These are phyloP conservation scores for Yamadazyma endophytica DNA, from an alignment of 805 yeast species.

Conservation along the genomic window DNA sequence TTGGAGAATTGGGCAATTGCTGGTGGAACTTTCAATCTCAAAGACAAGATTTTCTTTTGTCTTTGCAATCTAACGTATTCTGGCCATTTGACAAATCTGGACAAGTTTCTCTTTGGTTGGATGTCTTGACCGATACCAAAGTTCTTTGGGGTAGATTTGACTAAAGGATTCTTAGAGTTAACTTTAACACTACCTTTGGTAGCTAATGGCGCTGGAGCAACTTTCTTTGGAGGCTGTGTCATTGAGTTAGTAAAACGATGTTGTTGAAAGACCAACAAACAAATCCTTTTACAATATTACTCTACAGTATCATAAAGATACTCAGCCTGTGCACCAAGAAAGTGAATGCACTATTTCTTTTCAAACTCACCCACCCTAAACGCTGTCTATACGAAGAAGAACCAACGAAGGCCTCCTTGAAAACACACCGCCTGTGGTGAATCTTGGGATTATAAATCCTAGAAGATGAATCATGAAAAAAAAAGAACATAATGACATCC, in stretches of 20 bases:
- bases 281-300: constrained; percentile 13
- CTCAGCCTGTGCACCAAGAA: constrained; percentile 44
- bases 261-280: background rate
- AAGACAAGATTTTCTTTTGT: constrained; percentile 92
- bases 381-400: constrained; percentile 4
- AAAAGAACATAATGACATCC: constrained; percentile 7
- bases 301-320: constrained; percentile 38
- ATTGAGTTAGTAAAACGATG: constrained; percentile 8
- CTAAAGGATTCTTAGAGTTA: constrained; percentile 68
- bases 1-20: constrained; percentile 95
- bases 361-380: constrained; percentile 17
- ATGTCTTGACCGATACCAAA: constrained; percentile 95
- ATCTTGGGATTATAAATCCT: too few species aligned
- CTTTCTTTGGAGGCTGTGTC: constrained; percentile 52
- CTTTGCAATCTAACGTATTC: constrained; percentile 97
- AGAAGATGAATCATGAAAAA: constrained; percentile 4
- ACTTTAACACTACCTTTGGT: constrained; percentile 45
- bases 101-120: constrained; percentile 94
- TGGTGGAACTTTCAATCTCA: constrained; percentile 99
- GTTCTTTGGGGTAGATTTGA: constrained; percentile 86
- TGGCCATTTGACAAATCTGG: constrained; percentile 99
- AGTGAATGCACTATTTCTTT: constrained; percentile 20
- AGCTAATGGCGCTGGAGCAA: constrained; percentile 98
- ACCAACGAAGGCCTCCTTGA: background rate
- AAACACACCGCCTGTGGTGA: constrained; percentile 2